Conservation (phyloP, 2,329 filamentous ascomycete species). For the Chrysosporium queenslandicum region DNA sequence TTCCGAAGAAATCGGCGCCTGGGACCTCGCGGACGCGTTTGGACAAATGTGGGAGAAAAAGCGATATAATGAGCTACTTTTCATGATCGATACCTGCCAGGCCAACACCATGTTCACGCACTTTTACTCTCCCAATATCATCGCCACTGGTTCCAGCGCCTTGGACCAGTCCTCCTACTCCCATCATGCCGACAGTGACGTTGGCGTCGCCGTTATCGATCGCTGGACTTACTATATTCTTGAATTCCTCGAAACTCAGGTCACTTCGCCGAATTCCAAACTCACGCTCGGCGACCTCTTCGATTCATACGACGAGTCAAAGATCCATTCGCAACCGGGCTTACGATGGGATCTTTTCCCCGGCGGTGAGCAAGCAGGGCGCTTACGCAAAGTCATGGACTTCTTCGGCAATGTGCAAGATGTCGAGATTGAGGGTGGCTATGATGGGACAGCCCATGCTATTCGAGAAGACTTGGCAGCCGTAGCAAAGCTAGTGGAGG, state of each 20-base stretch:
- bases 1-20: slow-evolving; percentile 91
- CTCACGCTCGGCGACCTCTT: slow-evolving; percentile 89
- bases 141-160: slow-evolving; percentile 92
- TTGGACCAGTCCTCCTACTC: slow-evolving; percentile 95
- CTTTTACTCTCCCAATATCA: slow-evolving; percentile 95
- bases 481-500: slow-evolving; percentile 54
- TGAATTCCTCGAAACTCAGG: slow-evolving; percentile 86
- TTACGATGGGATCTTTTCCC: slow-evolving; percentile 92
- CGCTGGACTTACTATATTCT: slow-evolving; percentile 98
- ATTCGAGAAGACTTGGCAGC: slow-evolving; percentile 62
- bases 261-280: slow-evolving; percentile 75
- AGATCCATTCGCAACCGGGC: slow-evolving; percentile 88
- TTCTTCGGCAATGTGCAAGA: slow-evolving; percentile 98
- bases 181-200: slow-evolving; percentile 95
- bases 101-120: slow-evolving; percentile 99
- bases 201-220: slow-evolving; percentile 95
- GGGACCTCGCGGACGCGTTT: slow-evolving; percentile 92
- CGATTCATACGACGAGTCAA: slow-evolving; percentile 86
- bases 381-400: slow-evolving; percentile 77
- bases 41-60: slow-evolving; percentile 99
- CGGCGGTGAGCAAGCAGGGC: slow-evolving; percentile 66
- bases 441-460: slow-evolving; percentile 42
- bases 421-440: slow-evolving; percentile 60
- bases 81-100: slow-evolving; percentile 99
- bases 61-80: slow-evolving; percentile 93